Evolutionary conservation across 1,139 yeast genomes (phyloP).

Genomic region (Blastobotrys malaysiensis): DNA sequence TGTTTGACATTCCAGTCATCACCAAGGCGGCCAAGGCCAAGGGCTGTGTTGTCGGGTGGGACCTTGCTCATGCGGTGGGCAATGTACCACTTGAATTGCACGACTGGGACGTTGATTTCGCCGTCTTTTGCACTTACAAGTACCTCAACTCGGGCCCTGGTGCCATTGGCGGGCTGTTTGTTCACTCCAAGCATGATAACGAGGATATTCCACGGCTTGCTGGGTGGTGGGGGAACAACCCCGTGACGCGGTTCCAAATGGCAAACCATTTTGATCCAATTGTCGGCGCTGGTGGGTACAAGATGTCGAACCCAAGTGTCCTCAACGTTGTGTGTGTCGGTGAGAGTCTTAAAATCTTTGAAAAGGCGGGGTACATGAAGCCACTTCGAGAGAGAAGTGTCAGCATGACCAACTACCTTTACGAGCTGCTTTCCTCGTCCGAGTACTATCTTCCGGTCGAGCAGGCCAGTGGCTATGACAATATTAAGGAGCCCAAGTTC

Average conservation of each 20-base stretch:
- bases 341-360: slow-evolving; percentile 59
- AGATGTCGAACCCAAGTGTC: slow-evolving; percentile 92
- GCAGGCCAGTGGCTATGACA: slow-evolving; percentile 19
- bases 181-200: slow-evolving; percentile 44
- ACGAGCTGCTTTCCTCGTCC: slow-evolving; percentile 38
- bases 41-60: slow-evolving; percentile 83
- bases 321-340: slow-evolving; percentile 69
- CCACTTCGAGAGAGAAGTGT: slow-evolving; percentile 53
- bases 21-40: slow-evolving; percentile 52
- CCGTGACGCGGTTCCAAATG: slow-evolving; percentile 70
- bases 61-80: slow-evolving; percentile 91
- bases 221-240: slow-evolving; percentile 97
- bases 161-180: slow-evolving; percentile 77
- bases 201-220: slow-evolving; percentile 63
- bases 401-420: slow-evolving; percentile 53
- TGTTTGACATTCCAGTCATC: slow-evolving; percentile 64
- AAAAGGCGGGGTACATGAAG: slow-evolving; percentile 58
- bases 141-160: slow-evolving; percentile 93
- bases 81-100: slow-evolving; percentile 73
- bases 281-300: slow-evolving; percentile 74
- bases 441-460: slow-evolving; percentile 40
- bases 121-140: slow-evolving; percentile 91
- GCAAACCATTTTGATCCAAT: slow-evolving; percentile 72
- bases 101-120: slow-evolving; percentile 89
- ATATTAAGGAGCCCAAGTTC: slow-evolving; percentile 41